Conservation (phyloP, 495 filamentous ascomycete species). For the Penicillium psychrofluorescens region DNA sequence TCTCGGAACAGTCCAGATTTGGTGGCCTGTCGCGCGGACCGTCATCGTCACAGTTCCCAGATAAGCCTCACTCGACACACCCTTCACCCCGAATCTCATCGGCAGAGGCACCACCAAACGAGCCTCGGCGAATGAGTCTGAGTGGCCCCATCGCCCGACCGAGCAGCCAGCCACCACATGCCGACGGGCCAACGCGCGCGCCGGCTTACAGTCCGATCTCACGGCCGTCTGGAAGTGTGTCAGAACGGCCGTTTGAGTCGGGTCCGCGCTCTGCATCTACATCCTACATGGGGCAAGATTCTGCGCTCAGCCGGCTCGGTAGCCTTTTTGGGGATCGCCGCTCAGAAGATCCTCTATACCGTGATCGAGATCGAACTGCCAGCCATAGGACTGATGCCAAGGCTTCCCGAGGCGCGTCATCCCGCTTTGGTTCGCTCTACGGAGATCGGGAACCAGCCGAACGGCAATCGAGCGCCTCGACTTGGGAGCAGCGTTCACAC, state of each 20-base stretch:
- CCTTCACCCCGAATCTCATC: constrained; percentile 33
- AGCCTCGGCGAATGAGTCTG: constrained; percentile 34
- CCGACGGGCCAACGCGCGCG: constrained; percentile 24
- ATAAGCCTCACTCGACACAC: constrained; percentile 32
- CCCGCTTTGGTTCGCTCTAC: constrained; percentile 27
- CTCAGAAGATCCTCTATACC: constrained; percentile 32
- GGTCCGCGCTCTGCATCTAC: constrained; percentile 10
- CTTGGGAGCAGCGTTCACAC: constrained; percentile 36
- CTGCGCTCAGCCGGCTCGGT: constrained; percentile 22
- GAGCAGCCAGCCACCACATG: constrained; percentile 37
- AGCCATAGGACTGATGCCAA: constrained; percentile 28
- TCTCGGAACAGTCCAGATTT: constrained; percentile 26
- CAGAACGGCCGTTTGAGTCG: constrained; percentile 23
- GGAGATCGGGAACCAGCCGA: constrained; percentile 25
- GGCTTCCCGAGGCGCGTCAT: constrained; percentile 5
- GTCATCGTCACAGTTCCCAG: constrained; percentile 28
- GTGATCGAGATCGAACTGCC: constrained; percentile 28
- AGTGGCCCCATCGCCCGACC: constrained; percentile 33
- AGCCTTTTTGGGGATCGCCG: constrained; percentile 37
- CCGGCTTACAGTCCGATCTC: constrained; percentile 35
- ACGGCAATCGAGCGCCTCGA: constrained; percentile 19
- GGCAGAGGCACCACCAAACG: constrained; percentile 26
- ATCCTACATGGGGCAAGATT: constrained; percentile 25
- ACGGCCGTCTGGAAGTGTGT: constrained; percentile 14
- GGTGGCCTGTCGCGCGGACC: constrained; percentile 25